Conservation (phyloP, 176 grass and related monocot species). For the Poa pratensis region DNA sequence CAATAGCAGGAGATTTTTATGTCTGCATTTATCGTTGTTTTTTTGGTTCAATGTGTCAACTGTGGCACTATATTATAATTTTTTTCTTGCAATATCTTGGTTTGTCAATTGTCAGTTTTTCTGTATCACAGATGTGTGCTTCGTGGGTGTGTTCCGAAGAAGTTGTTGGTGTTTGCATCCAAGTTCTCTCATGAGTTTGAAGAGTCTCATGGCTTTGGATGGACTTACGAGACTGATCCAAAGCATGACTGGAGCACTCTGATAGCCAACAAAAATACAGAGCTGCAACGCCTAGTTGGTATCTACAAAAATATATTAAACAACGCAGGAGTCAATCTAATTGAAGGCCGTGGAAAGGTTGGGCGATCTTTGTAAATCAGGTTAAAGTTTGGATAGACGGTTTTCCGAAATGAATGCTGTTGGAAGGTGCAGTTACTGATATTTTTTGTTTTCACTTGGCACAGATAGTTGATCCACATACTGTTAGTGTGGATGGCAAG, state of each 20-base stretch:
- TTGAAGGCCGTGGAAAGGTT: conserved; percentile 87
- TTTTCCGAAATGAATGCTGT: conserved; percentile 21
- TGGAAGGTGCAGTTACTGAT: conserved; percentile 37
- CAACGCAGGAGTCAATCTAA: conserved; percentile 64
- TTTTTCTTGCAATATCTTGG: not conserved
- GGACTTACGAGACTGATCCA: conserved; percentile 68
- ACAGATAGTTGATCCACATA: conserved; percentile 74
- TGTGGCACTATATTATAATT: not conserved
- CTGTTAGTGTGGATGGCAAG: conserved; percentile 70
- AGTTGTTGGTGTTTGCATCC: conserved; percentile 70
- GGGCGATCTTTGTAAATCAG: conserved; percentile 43
- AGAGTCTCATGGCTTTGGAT: conserved; percentile 79
- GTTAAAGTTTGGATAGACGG: conserved; percentile 43
- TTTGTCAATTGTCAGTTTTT: conserved; percentile 19
- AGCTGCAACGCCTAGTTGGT: conserved; percentile 70
- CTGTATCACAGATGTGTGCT: conserved; percentile 63
- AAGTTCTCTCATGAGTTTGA: conserved; percentile 81
- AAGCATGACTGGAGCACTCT: conserved; percentile 80
- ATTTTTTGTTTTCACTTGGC: conserved; percentile 40
- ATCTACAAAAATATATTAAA: conserved; percentile 85
- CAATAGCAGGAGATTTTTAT: not conserved
- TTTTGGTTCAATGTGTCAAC: conserved; percentile 4
- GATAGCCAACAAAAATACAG: conserved; percentile 80
- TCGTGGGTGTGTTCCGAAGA: conserved; percentile 83
- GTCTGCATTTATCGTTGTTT: not conserved